These are phyloP conservation scores for Cerrena zonata DNA, from an alignment of 1,284 basidiomycete species.

Conservation along the genomic window DNA sequence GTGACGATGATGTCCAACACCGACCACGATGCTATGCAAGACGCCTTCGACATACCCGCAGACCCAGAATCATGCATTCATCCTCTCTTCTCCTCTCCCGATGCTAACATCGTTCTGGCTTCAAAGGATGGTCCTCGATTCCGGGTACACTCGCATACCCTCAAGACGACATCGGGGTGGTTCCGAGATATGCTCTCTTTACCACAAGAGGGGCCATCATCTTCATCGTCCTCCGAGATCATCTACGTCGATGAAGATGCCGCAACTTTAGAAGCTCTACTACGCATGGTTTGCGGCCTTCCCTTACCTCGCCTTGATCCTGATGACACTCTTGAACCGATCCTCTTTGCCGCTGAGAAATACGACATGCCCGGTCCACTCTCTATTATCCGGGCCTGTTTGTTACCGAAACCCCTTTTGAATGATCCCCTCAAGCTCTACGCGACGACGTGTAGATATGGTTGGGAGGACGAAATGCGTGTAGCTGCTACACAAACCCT, in stretches of 20 bases:
- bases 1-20: background rate
- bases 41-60: background rate
- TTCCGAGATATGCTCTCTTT: constrained; percentile 56
- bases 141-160: constrained; percentile 49
- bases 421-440: constrained; percentile 53
- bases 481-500: constrained; percentile 40
- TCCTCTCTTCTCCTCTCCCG: constrained; percentile 41
- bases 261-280: constrained; percentile 45
- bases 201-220: constrained; percentile 33
- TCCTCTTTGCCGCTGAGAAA: constrained; percentile 59
- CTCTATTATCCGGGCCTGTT: constrained; percentile 49
- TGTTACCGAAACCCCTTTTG: constrained; percentile 44
- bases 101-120: constrained; percentile 45
- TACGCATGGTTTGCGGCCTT: constrained; percentile 56
- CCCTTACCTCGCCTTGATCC: constrained; percentile 42
- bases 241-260: constrained; percentile 55
- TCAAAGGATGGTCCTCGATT: constrained; percentile 45
- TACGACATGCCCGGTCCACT: constrained; percentile 62
- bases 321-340: constrained; percentile 46
- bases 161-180: constrained; percentile 61
- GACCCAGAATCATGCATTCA: constrained; percentile 23
- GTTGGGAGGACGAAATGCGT: constrained; percentile 50
- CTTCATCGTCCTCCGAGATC: constrained; percentile 22
- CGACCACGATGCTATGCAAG: background rate
- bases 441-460: constrained; percentile 48